Conservation (phyloP, 2,329 filamentous ascomycete species). For the Grosmannia serpens region DNA sequence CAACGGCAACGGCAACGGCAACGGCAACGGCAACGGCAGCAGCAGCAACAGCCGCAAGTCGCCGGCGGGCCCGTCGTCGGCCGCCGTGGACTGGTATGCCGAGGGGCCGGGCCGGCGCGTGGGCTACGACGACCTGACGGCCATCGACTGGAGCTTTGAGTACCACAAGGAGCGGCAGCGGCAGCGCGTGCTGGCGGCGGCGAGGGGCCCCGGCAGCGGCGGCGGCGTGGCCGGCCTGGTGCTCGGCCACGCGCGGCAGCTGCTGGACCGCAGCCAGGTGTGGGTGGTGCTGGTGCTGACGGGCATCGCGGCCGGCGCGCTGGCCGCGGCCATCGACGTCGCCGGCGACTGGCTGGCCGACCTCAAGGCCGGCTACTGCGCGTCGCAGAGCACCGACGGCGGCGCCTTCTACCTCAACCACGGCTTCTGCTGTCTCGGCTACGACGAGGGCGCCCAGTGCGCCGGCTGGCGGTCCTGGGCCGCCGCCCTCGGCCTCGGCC, state of each 20-base stretch:
- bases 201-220: slow-evolving; percentile 40
- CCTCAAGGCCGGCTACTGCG: slow-evolving; percentile 81
- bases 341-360: slow-evolving; percentile 89
- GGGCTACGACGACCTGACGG: slow-evolving; percentile 90
- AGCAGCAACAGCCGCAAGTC: not conserved
- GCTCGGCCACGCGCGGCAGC: slow-evolving; percentile 57
- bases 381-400: slow-evolving; percentile 59
- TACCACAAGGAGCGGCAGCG: slow-evolving; percentile 93
- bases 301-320: slow-evolving; percentile 68
- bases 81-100: slow-evolving; percentile 62
- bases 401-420: slow-evolving; percentile 86
- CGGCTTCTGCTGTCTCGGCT: slow-evolving; percentile 86
- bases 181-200: slow-evolving; percentile 61
- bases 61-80: not conserved
- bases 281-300: slow-evolving; percentile 84
- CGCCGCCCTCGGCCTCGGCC: slow-evolving; percentile 52
- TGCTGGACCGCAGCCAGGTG: slow-evolving; percentile 78
- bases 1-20: not conserved
- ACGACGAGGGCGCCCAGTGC: slow-evolving; percentile 73
- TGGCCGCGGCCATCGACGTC: slow-evolving; percentile 84
- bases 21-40: slow-evolving; percentile 5
- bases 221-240: slow-evolving; percentile 23
- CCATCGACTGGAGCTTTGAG: slow-evolving; percentile 99
- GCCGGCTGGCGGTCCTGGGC: slow-evolving; percentile 83
- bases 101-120: slow-evolving; percentile 84